Conservation (phyloP, 257 asterid species). For the Jacaranda copaia region DNA sequence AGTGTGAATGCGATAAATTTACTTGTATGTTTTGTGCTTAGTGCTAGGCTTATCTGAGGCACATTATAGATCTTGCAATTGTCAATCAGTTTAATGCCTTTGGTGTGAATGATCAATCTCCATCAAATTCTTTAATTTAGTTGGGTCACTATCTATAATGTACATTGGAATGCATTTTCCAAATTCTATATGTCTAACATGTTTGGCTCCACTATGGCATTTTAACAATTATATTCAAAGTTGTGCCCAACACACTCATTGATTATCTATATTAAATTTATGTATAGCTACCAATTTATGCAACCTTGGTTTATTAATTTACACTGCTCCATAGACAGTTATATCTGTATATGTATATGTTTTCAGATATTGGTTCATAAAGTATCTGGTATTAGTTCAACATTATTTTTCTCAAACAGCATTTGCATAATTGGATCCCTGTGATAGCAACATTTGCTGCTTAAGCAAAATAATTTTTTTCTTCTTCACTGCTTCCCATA, state of each 20-base stretch:
- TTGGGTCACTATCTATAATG: background rate
- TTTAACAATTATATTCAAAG: background rate
- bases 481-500: too few relatives aligned
- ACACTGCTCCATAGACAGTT: too few relatives aligned
- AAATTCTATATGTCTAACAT: background rate
- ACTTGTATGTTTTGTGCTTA: constrained; percentile 36
- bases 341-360: too few relatives aligned
- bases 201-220: background rate
- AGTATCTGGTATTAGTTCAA: too few relatives aligned
- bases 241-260: background rate
- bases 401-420: too few relatives aligned
- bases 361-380: too few relatives aligned
- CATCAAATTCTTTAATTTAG: background rate
- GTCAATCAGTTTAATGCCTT: background rate
- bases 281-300: too few relatives aligned
- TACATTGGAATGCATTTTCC: background rate
- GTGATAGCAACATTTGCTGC: too few relatives aligned
- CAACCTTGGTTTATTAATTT: too few relatives aligned
- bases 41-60: constrained; percentile 20
- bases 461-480: too few relatives aligned
- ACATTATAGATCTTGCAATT: background rate
- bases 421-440: too few relatives aligned
- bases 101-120: background rate
- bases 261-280: too few relatives aligned
- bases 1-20: background rate